Conservation (phyloP, 495 filamentous ascomycete species). For the Neurospora tetraspora region DNA sequence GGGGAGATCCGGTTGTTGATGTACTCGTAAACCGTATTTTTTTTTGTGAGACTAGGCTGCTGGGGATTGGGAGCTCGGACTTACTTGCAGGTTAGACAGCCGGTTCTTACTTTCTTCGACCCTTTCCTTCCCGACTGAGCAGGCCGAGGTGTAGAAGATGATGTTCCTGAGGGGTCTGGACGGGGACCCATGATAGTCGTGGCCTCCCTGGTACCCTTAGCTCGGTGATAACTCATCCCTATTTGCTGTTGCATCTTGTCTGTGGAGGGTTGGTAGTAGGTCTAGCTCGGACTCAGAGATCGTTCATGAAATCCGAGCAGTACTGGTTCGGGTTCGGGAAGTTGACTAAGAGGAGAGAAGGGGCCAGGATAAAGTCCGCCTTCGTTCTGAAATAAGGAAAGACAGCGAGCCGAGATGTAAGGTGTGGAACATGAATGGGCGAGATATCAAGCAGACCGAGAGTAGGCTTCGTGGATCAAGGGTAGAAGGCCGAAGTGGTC, state of each 20-base stretch:
- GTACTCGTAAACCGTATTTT: background rate
- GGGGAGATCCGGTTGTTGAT: background rate
- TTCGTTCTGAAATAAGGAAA: background rate
- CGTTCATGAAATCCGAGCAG: background rate
- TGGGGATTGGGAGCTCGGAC: constrained; percentile 4
- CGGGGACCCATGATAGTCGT: background rate
- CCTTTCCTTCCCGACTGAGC: constrained; percentile 22
- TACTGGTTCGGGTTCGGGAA: background rate
- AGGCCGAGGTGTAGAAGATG: constrained; percentile 9
- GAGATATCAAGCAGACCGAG: background rate
- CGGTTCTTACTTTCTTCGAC: constrained; percentile 26
- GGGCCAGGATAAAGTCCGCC: background rate
- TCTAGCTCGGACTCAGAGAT: background rate
- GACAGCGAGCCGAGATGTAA: background rate
- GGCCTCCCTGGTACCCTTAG: background rate
- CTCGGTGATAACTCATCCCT: background rate
- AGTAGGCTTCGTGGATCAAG: background rate
- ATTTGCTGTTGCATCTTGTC: background rate
- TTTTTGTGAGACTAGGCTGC: background rate
- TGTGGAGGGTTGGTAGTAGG: background rate
- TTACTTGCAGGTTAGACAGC: constrained; percentile 30
- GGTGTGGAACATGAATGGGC: background rate
- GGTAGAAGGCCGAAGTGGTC: background rate
- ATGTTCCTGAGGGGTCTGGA: background rate
- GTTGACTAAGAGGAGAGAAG: background rate